Evolutionary conservation across 2,329 filamentous ascomycete species (phyloP).

Genomic region (Paecilomyces niveus): DNA sequence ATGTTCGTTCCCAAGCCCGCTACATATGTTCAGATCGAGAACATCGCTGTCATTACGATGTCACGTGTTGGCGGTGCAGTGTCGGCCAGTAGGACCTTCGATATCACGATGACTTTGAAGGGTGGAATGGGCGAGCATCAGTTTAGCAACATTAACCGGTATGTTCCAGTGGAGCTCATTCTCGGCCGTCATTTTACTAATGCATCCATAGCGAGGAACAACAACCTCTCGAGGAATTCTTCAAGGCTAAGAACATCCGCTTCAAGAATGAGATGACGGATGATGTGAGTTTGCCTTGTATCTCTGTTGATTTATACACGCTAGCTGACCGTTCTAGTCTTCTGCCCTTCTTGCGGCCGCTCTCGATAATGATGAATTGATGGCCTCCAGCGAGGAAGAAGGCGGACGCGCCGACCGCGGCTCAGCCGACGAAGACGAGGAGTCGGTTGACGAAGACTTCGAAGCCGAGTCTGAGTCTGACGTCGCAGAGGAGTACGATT

Average conservation of each 20-base stretch:
- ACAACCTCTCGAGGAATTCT: slow-evolving; percentile 92
- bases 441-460: slow-evolving; percentile 95
- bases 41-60: slow-evolving; percentile 86
- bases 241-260: slow-evolving; percentile 88
- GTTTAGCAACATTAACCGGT: slow-evolving; percentile 98
- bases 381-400: slow-evolving; percentile 75
- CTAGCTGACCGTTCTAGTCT: slow-evolving; percentile 34
- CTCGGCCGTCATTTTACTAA: slow-evolving; percentile 13
- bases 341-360: slow-evolving; percentile 66
- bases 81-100: slow-evolving; percentile 90
- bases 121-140: slow-evolving; percentile 79
- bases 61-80: slow-evolving; percentile 91
- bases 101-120: slow-evolving; percentile 91
- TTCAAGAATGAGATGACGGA: slow-evolving; percentile 99
- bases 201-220: slow-evolving; percentile 64
- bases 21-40: slow-evolving; percentile 93
- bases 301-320: slow-evolving; percentile 3
- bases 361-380: slow-evolving; percentile 75
- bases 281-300: slow-evolving; percentile 56
- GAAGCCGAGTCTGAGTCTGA: slow-evolving; percentile 86
- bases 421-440: slow-evolving; percentile 91
- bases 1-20: slow-evolving; percentile 99
- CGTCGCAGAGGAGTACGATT: slow-evolving; percentile 93
- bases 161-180: slow-evolving; percentile 11
- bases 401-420: slow-evolving; percentile 69